Evolutionary conservation across 2,329 filamentous ascomycete species (phyloP), one percentile per base, ranked within the genome.

Genomic region (Metarhizium guizhouense): DNA sequence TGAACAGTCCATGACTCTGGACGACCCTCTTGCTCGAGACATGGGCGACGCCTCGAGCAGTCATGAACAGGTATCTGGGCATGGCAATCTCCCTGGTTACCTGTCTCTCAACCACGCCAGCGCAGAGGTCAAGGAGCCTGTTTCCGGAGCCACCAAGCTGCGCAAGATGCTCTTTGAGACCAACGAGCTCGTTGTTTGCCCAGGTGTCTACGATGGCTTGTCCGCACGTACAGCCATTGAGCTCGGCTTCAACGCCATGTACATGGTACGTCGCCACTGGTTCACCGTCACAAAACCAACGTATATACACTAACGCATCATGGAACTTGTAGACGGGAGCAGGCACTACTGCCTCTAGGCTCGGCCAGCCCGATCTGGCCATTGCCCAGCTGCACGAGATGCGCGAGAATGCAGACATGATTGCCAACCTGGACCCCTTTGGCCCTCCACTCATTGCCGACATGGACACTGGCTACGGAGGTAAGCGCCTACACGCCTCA

Each of bases 141-240:
- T 55, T n/a, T 57, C 59, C n/a, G 65, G 59, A 7, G 67, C 66
- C 47, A 65, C 70, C 18, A 70, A 66, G 60, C 72, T 78, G 47
- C 71, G 74, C 50, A 64, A 70, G 48, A 70, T 72, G 58, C 66
- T 79, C 20, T 64, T 65, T 1, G 68, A 75, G 40, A 64, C 68
- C 18, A 65, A 71, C 29, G 69, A 74, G 52, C 68, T 79, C 47
- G 64, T 87, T 47, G 76, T 85, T 5, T 83, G 80, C 56, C 84
- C 84, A 0, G 84, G 85, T 48, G 84, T 88, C 2, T 86, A 86
- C 62, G 85, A 88, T 72, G 85, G 85, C 7, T 76, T 86, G 51
- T 83, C 82, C 1, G 83, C 85, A 0, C 74, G 85, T 2, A 79
- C 87, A 57, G 83, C 84, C 2, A 72, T 86, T 29, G 72, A 76